These are phyloP conservation scores for Boletus sp. DNA, from an alignment of 768 basidiomycete species.

Conservation along the genomic window DNA sequence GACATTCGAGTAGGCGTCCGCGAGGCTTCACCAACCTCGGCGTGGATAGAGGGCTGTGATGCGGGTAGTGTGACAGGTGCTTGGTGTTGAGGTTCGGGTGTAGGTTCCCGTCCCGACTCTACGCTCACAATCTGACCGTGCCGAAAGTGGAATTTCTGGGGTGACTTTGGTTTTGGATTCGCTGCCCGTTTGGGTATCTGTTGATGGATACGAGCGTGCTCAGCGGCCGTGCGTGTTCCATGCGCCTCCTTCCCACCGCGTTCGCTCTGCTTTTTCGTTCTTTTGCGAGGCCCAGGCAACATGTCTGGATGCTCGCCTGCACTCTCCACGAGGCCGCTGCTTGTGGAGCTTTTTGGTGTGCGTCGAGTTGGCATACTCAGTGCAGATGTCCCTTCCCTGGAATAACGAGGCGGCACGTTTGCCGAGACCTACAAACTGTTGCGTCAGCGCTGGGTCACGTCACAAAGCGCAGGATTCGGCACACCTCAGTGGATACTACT, in stretches of 20 bases:
- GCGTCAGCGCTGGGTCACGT: not conserved
- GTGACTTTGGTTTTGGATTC: not conserved
- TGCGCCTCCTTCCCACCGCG: not conserved
- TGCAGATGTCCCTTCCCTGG: not conserved
- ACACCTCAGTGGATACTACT: not conserved
- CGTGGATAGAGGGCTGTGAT: not conserved
- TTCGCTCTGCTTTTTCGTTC: not conserved
- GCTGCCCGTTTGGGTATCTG: not conserved
- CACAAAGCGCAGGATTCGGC: not conserved
- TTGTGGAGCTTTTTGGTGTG: not conserved
- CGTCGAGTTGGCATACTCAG: not conserved
- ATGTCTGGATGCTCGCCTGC: not conserved
- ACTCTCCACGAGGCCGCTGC: too few species aligned
- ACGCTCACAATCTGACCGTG: conserved; percentile 15
- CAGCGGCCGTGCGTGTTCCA: not conserved
- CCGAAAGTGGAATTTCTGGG: conserved; percentile 11
- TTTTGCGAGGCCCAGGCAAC: not conserved
- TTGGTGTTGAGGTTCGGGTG: not conserved
- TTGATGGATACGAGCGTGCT: not conserved
- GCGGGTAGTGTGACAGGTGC: not conserved
- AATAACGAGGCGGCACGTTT: not conserved
- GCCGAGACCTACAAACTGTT: not conserved
- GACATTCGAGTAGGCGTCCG: not conserved
- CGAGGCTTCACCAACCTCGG: not conserved
- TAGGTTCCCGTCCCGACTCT: not conserved